phyloP scores from a whole-genome alignment of 2,329 filamentous ascomycete genomes.

The Trichoderma pleuroti region DNA sequence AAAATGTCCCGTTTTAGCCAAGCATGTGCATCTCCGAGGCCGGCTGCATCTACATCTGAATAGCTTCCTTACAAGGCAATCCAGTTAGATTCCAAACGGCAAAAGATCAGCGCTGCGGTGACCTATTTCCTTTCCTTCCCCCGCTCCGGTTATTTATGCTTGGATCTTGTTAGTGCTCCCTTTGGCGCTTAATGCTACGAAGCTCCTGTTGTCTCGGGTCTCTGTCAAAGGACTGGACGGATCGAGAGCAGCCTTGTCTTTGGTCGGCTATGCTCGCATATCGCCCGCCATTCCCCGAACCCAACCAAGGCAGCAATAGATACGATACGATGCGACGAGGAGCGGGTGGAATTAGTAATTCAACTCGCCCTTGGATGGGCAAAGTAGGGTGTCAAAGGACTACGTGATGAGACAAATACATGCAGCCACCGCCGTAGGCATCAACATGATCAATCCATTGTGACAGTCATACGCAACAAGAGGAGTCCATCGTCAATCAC shows the following conservation, averaged over 20 bases:
- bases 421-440: background rate
- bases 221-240: background rate
- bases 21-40: background rate
- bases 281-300: background rate
- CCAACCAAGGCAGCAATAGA: background rate
- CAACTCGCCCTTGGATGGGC: background rate
- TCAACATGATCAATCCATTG: background rate
- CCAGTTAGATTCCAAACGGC: background rate
- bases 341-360: background rate
- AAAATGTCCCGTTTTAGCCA: background rate
- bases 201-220: background rate
- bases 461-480: background rate
- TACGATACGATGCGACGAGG: background rate
- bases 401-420: slow-evolving; percentile 11
- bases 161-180: background rate
- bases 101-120: slow-evolving; percentile 9
- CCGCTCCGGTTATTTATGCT: slow-evolving; percentile 7
- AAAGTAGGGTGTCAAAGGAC: background rate
- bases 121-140: background rate
- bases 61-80: slow-evolving; percentile 7
- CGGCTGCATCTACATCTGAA: background rate
- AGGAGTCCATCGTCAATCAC: background rate
- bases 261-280: background rate
- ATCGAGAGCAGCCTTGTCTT: background rate
- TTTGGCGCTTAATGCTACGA: background rate